Base-by-base conservation (phyloP, 2,329 filamentous ascomycete genomes). In the Aspergillus sp. region DNA sequence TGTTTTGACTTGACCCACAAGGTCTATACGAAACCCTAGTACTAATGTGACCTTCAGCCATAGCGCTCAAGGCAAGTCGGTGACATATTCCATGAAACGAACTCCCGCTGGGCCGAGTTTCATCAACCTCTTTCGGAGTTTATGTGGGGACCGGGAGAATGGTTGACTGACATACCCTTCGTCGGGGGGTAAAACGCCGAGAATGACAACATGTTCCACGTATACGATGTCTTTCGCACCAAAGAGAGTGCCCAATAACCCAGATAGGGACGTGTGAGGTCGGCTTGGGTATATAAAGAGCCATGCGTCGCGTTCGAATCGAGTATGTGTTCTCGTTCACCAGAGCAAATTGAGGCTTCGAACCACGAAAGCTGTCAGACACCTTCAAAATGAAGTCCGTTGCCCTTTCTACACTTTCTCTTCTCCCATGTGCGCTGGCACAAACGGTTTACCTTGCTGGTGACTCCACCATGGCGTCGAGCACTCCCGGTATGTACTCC, bases 391-490 rank as follows among this genome's bases (percentile, higher is more conserved):
- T 71, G 67, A 69, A 66, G 56, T 56, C 59, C 18, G 34, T 53
- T 3, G 30, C 61, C 9, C 39, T 63, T 2, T 43, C 58, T 12
- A 41, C 64, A 7, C 57, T 69, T 30, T 64, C 64, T 20, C 51
- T 70, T 26, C 48, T 69, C 2, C 66, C 69, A 12, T 50, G 58
- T 45, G 53, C 58, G n/a, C 57, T 71, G 20, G 63, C 64, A 7
- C 55, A 66, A 3, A 70, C 69, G 0, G 56, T 71, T 55, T 71
- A 70, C 49, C 56, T 74, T 6, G 70, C 70, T 18, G 71, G 71
- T 24, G 72, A 74, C 48, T 74, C 72, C 7, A 74, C 72, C 20
- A 74, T 73, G 71, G 71, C 72, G 20, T 55, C 51, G 4, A 57
- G 51, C 13, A 64, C 48, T 22, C 20, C 22, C n/a, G 68, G 65